Percentiles rank a stretch among this genome's conserved stretches.
phyloP scores from a whole-genome alignment of 306 rosid species.

The Elaeagnus macrophylla region DNA sequence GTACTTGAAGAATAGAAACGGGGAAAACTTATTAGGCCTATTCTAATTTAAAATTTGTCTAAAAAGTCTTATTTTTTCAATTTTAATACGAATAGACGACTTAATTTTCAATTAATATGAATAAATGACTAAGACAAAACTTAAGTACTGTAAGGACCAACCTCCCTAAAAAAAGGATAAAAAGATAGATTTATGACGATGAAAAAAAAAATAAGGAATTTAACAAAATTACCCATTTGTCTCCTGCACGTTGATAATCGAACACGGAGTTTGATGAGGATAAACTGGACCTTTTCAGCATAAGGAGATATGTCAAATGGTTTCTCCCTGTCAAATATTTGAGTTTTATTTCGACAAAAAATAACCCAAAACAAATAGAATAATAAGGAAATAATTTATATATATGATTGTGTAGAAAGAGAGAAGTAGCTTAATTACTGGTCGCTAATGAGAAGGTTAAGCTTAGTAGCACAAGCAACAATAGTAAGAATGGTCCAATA shows the following conservation, averaged over 20 bases:
- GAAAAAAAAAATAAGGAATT: no score
- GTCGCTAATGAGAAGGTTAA: conserved; percentile 31
- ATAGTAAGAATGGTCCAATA: conserved; percentile 50
- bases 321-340: conserved; percentile 21
- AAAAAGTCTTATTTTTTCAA: no score
- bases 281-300: conserved; percentile 36
- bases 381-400: background rate
- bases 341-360: background rate
- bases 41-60: no score
- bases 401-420: background rate
- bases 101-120: no score
- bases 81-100: no score
- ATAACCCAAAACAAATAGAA: no score
- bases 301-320: conserved; percentile 37
- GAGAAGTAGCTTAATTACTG: conserved; percentile 13
- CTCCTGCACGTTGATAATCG: conserved; percentile 21
- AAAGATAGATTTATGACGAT: background rate
- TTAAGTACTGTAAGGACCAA: no score
- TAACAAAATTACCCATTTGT: conserved; percentile 32
- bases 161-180: no score
- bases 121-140: no score
- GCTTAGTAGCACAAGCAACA: conserved; percentile 30
- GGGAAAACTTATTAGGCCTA: no score
- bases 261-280: conserved; percentile 33
- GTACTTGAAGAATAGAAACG: no score